phyloP scores from a whole-genome alignment of 768 basidiomycete species.

The Crucibulum laeve region DNA sequence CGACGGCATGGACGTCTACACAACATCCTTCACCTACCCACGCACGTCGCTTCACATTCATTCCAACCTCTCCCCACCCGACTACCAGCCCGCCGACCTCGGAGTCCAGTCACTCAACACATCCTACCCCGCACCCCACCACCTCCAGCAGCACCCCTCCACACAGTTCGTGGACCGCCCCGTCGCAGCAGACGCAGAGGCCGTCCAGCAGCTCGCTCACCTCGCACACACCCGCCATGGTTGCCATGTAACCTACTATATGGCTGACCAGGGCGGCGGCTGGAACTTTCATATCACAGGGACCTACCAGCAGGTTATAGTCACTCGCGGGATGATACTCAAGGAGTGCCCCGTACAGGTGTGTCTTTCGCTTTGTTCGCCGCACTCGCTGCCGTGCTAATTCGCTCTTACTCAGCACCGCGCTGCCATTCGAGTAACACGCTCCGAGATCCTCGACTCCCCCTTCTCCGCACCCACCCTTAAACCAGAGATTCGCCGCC shows the following conservation, averaged over 20 bases:
- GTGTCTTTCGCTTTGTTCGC: conserved; percentile 14
- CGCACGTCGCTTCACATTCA: conserved; percentile 71
- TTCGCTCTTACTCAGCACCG: conserved; percentile 53
- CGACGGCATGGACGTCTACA: conserved; percentile 84
- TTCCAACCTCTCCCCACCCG: conserved; percentile 60
- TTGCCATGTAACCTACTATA: conserved; percentile 78
- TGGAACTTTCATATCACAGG: conserved; percentile 94
- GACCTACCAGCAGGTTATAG: conserved; percentile 89
- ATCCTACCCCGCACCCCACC: conserved; percentile 31
- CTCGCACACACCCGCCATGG: conserved; percentile 78
- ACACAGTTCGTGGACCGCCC: conserved; percentile 30
- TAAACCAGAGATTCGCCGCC: conserved; percentile 76
- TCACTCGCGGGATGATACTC: conserved; percentile 81
- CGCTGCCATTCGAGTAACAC: conserved; percentile 82
- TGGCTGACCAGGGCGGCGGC: conserved; percentile 64
- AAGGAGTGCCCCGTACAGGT: conserved; percentile 89
- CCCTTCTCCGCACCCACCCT: conserved; percentile 73
- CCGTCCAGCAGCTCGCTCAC: conserved; percentile 74
- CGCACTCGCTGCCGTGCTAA: conserved; percentile 11
- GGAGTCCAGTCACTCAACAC: conserved; percentile 34
- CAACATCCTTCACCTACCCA: conserved; percentile 90
- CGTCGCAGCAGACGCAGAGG: conserved; percentile 55
- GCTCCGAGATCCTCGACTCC: conserved; percentile 90
- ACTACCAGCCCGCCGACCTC: conserved; percentile 48
- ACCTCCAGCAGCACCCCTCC: conserved; percentile 34